A percentile compares a stretch with the other conserved stretches of the same genome.
Evolutionary conservation across 176 grass and related monocot species (phyloP).

Genomic region (Leersia perrieri): DNA sequence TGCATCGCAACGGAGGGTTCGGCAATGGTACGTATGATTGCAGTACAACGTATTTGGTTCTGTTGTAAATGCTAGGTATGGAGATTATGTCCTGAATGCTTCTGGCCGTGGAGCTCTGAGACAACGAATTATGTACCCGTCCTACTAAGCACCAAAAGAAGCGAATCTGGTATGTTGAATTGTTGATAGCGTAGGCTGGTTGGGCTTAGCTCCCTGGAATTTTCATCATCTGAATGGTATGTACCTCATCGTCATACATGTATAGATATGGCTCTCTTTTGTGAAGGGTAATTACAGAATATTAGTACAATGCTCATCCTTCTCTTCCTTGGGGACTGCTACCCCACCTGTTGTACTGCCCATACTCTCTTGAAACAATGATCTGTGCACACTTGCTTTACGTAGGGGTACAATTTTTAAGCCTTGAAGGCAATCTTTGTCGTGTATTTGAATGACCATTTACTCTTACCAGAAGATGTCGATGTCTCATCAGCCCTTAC

Average conservation of each 20-base stretch:
- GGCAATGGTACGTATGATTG: constrained; percentile 45
- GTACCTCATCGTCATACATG: constrained; percentile 10
- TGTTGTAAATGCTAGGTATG: constrained; percentile 25
- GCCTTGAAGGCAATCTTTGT: background rate
- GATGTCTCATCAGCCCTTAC: background rate
- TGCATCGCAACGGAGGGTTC: constrained; percentile 26
- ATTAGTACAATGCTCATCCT: background rate
- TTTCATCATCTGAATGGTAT: background rate
- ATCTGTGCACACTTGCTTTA: background rate
- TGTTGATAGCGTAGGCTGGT: background rate
- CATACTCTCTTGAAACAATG: background rate
- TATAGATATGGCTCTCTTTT: constrained; percentile 7
- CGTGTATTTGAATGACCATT: background rate
- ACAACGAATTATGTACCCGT: constrained; percentile 34
- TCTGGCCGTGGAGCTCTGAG: constrained; percentile 14
- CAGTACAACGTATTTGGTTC: constrained; percentile 53
- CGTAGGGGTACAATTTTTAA: background rate
- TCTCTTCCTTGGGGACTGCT: background rate
- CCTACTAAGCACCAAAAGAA: constrained; percentile 26
- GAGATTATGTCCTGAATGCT: constrained; percentile 33
- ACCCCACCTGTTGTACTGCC: background rate
- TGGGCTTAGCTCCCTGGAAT: background rate
- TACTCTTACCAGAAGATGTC: background rate
- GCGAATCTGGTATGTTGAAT: constrained; percentile 11
- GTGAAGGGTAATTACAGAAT: background rate